These are phyloP conservation scores for Xylariaceae sp. DNA, from an alignment of 2,329 filamentous ascomycete species.

Conservation along the genomic window DNA sequence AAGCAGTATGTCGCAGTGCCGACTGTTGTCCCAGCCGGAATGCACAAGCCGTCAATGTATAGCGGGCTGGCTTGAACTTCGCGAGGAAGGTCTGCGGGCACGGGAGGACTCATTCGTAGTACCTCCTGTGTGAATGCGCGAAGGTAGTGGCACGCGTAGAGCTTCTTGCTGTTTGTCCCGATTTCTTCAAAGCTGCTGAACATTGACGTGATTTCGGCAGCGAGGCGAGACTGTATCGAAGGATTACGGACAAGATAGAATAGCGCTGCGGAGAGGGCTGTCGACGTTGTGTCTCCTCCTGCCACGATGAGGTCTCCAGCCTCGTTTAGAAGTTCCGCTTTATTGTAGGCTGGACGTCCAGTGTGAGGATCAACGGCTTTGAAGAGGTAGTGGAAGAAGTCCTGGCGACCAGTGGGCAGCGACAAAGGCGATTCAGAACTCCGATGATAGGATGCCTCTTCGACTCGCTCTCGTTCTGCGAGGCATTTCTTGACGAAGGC, in stretches of 20 bases:
- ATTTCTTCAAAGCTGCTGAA: background rate
- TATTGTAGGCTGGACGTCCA: background rate
- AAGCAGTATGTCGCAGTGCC: no score
- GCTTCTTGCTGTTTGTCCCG: background rate
- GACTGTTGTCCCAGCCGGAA: no score
- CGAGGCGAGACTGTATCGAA: background rate
- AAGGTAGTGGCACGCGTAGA: background rate
- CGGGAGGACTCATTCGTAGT: background rate
- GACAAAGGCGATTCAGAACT: no score
- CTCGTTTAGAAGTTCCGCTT: background rate
- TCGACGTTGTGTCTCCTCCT: background rate
- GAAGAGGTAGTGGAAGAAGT: conserved; percentile 2
- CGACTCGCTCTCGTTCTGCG: background rate
- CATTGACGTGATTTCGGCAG: background rate
- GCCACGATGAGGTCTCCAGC: background rate
- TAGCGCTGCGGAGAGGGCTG: background rate
- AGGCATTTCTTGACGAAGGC: background rate
- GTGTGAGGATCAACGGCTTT: background rate
- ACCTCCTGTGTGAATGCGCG: background rate
- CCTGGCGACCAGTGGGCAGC: background rate
- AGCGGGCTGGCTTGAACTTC: background rate
- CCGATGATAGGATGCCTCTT: background rate
- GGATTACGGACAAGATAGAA: background rate
- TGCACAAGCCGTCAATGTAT: no score
- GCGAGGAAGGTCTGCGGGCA: background rate